Conservation (phyloP, 2,329 filamentous ascomycete species). For the Ophiostoma himal-ulmi region DNA sequence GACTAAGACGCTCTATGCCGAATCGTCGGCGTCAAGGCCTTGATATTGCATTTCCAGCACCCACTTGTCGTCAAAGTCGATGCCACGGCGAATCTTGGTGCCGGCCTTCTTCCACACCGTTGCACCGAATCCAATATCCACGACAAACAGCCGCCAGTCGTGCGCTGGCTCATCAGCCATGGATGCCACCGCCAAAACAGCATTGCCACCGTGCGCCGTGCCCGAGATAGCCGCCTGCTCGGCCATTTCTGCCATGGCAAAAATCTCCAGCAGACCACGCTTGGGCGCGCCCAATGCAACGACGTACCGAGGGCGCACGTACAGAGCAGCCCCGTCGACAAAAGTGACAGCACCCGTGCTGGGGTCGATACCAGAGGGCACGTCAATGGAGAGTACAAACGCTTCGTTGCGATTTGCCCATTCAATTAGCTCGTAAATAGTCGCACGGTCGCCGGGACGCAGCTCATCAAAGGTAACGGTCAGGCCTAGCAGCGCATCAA, state of each 20-base stretch:
- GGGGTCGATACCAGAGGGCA: slow-evolving; percentile 82
- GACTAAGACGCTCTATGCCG: not conserved
- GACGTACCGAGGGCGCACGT: slow-evolving; percentile 74
- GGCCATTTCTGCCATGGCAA: slow-evolving; percentile 50
- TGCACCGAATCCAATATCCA: slow-evolving; percentile 78
- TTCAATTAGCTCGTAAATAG: slow-evolving; percentile 82
- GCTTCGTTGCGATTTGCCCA: slow-evolving; percentile 89
- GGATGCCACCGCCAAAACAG: slow-evolving; percentile 32
- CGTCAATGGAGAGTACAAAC: slow-evolving; percentile 78
- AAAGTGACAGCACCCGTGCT: slow-evolving; percentile 61
- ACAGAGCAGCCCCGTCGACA: slow-evolving; percentile 70
- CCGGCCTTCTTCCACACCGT: slow-evolving; percentile 81
- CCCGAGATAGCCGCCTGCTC: slow-evolving; percentile 7
- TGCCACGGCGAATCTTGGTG: slow-evolving; percentile 71
- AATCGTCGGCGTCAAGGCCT: slow-evolving; percentile 16
- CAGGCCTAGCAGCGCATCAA: slow-evolving; percentile 83
- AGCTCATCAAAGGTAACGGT: slow-evolving; percentile 86
- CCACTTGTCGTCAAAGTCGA: slow-evolving; percentile 87
- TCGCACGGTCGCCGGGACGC: slow-evolving; percentile 72
- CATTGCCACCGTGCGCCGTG: slow-evolving; percentile 32
- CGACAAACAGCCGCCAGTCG: slow-evolving; percentile 75
- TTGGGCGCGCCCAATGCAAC: slow-evolving; percentile 84
- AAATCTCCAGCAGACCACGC: slow-evolving; percentile 70
- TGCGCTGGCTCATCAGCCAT: slow-evolving; percentile 40
- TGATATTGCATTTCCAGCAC: slow-evolving; percentile 59